Conservation (phyloP, 257 asterid genomes). For the Solanum dulcamara region DNA sequence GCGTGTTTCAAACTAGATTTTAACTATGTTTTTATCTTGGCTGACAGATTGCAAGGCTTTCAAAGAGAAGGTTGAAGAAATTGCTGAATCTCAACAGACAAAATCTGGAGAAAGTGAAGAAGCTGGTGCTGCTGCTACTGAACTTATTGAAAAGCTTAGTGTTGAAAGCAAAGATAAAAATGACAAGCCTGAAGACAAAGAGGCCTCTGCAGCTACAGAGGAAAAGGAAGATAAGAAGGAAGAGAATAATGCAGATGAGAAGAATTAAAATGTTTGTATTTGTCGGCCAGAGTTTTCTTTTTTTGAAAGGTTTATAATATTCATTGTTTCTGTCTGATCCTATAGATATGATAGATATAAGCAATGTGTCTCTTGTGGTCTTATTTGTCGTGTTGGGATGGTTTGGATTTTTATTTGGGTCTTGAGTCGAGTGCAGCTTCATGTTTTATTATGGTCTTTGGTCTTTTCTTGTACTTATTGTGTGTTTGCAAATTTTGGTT, state of each 20-base stretch:
- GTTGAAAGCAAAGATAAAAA: constrained; percentile 44
- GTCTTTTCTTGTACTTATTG: neutral
- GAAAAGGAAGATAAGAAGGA: constrained; percentile 23
- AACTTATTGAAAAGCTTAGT: constrained; percentile 49
- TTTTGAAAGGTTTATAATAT: constrained; percentile 14
- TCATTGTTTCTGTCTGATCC: constrained; percentile 5
- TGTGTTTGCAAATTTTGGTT: neutral
- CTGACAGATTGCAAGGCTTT: constrained; percentile 65
- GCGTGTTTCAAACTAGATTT: neutral
- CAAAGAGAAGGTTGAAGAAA: constrained; percentile 58
- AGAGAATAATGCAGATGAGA: constrained; percentile 16
- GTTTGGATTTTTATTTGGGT: neutral
- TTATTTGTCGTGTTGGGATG: constrained; percentile 4
- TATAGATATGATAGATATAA: constrained; percentile 3
- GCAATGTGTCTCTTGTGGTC: constrained; percentile 3
- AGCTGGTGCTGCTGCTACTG: constrained; percentile 38
- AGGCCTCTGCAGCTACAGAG: constrained; percentile 18
- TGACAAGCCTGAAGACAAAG: constrained; percentile 35
- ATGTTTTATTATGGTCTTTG: neutral
- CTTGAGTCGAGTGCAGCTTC: neutral
- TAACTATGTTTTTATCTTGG: neutral
- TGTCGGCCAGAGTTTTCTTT: constrained; percentile 6
- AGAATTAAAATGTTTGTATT: constrained; percentile 15
- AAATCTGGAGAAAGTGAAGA: constrained; percentile 34
- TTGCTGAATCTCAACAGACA: constrained; percentile 46